Conservation (phyloP, 108 stramenopile species). For the Nannochloropsis granulata region DNA sequence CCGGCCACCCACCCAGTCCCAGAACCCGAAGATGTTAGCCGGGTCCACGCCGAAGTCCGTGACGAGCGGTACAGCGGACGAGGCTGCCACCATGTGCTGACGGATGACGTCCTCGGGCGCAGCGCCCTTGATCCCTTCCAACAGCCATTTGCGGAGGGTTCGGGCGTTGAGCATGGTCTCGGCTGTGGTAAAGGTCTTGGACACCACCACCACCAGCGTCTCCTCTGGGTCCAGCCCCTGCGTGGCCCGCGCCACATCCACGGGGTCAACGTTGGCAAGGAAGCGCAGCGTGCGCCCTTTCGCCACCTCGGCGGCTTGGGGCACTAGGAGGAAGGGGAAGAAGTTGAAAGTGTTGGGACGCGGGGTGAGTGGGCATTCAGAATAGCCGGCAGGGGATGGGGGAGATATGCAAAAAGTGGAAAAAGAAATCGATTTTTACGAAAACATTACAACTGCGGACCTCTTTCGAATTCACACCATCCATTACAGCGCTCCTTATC, state of each 20-base stretch:
- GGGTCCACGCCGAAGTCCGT: conserved; percentile 53
- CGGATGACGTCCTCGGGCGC: conserved; percentile 62
- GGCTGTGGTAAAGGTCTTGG: conserved; percentile 98
- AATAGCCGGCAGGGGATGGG: neutral
- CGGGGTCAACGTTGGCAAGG: conserved; percentile 96
- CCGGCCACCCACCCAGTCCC: conserved; percentile 93
- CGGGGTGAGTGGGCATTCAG: neutral
- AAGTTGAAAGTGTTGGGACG: neutral
- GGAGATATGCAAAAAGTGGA: neutral
- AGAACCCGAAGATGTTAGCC: conserved; percentile 76
- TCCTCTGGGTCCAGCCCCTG: conserved; percentile 58
- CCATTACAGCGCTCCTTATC: too few species aligned
- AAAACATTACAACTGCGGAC: too few species aligned
- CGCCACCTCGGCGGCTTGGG: conserved; percentile 29
- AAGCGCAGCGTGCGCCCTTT: conserved; percentile 78
- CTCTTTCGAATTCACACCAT: too few species aligned
- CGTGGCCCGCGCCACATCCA: conserved; percentile 85
- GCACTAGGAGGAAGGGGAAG: neutral
- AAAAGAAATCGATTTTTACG: neutral
- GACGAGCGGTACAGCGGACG: neutral
- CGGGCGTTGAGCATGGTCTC: conserved; percentile 99
- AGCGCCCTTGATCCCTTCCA: conserved; percentile 58
- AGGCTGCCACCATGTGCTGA: conserved; percentile 80
- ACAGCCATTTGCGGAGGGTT: conserved; percentile 89
- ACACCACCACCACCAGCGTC: conserved; percentile 82